phyloP scores from a whole-genome alignment of 2,329 filamentous ascomycete genomes.

The Nemania abortiva region DNA sequence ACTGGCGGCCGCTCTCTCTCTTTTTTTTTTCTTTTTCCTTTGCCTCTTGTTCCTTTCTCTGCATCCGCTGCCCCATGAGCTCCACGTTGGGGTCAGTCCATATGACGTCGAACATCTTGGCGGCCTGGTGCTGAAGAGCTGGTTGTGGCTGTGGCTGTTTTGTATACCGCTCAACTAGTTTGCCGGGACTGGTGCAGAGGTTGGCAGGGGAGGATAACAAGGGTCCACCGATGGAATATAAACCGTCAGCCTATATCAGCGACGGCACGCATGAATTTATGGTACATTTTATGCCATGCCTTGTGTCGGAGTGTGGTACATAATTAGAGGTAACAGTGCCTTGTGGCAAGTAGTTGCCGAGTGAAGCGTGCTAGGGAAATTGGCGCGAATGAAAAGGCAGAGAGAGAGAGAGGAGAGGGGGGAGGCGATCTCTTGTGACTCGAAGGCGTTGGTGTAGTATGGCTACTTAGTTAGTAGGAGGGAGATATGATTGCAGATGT shows the following conservation, averaged over 20 bases:
- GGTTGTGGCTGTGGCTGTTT: not conserved
- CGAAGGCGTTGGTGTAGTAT: not conserved
- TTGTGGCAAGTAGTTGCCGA: slow-evolving; percentile 6
- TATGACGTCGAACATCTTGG: slow-evolving; percentile 68
- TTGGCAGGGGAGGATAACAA: not conserved
- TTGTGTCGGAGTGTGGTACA: not conserved
- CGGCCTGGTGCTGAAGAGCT: not conserved
- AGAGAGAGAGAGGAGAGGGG: not conserved
- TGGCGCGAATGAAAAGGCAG: not conserved
- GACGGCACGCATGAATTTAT: not conserved
- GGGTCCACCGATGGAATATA: slow-evolving; percentile 1
- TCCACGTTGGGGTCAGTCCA: slow-evolving; percentile 69
- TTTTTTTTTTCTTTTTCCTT: slow-evolving; percentile 52
- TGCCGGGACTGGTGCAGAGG: not conserved
- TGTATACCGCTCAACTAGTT: not conserved
- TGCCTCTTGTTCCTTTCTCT: slow-evolving; percentile 61
- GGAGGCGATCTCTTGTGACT: not conserved
- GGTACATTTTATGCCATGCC: slow-evolving; percentile 25
- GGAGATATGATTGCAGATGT: slow-evolving; percentile 13
- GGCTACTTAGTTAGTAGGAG: not conserved
- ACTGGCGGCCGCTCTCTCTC: slow-evolving; percentile 50
- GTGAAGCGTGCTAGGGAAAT: not conserved
- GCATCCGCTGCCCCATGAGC: slow-evolving; percentile 64
- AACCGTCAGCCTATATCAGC: slow-evolving; percentile 7
- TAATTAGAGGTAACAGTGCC: slow-evolving; percentile 8